Percentiles rank a stretch among this genome's conserved stretches.
Conservation (phyloP, 2,329 filamentous ascomycete genomes). For the Fusarium nematophilum region DNA sequence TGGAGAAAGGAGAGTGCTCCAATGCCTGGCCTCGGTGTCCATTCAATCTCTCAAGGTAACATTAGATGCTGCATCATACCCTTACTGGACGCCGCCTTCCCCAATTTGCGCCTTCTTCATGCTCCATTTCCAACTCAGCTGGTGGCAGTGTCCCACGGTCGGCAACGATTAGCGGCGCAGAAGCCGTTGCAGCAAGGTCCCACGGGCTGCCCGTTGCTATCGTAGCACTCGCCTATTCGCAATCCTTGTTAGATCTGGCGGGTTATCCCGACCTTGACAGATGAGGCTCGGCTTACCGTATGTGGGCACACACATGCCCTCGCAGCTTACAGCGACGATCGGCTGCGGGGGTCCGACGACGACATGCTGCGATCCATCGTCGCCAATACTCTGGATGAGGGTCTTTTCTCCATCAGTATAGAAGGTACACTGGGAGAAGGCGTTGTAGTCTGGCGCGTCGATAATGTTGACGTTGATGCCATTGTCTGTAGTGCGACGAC, state of each 20-base stretch:
- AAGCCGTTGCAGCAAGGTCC: slow-evolving; percentile 57
- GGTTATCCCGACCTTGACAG: neutral
- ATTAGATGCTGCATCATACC: no score
- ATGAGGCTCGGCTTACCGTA: slow-evolving; percentile 45
- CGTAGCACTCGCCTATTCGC: slow-evolving; percentile 48
- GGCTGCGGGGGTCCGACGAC: slow-evolving; percentile 58
- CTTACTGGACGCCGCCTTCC: no score
- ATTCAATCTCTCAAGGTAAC: no score
- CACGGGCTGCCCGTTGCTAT: slow-evolving; percentile 48
- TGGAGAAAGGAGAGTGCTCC: no score
- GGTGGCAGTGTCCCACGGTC: slow-evolving; percentile 47
- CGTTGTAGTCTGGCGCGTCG: slow-evolving; percentile 57
- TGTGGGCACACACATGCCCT: slow-evolving; percentile 55
- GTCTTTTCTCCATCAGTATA: slow-evolving; percentile 48
- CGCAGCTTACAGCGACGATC: slow-evolving; percentile 56
- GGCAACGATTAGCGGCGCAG: slow-evolving; percentile 56
- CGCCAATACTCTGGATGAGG: slow-evolving; percentile 41
- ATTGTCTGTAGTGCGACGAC: slow-evolving; percentile 48
- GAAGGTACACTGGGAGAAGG: slow-evolving; percentile 57
- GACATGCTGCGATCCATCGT: slow-evolving; percentile 53
- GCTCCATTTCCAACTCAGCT: neutral
- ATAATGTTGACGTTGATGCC: slow-evolving; percentile 54
- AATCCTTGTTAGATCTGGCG: neutral
- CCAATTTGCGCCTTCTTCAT: no score
- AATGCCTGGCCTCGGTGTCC: no score